Percentiles rank a stretch among this genome's conserved stretches.
These are phyloP conservation scores for Arabidopsis arenosa DNA, from an alignment of 345 rosid species.

Conservation along the genomic window DNA sequence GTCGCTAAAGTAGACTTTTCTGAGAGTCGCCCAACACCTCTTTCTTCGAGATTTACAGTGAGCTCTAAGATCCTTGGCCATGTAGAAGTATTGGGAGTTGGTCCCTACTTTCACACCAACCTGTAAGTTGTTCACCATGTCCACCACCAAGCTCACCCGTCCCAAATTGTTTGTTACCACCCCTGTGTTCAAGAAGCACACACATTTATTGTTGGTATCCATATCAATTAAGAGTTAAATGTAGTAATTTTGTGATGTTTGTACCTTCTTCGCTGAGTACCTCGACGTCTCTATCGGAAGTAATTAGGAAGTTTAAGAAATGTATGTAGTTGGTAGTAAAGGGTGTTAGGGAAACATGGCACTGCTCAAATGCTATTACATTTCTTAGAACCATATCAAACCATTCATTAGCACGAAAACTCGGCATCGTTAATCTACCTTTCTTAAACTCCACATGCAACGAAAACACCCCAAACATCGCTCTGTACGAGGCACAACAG, in stretches of 20 bases:
- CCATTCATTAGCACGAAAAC: not conserved
- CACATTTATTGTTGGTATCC: not conserved
- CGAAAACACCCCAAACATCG: not conserved
- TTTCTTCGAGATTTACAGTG: slow-evolving; percentile 27
- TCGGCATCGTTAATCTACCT: not conserved
- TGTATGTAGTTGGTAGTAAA: not conserved
- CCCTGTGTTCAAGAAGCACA: not conserved
- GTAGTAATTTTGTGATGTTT: not conserved
- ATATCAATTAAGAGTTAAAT: not conserved
- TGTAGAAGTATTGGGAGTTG: not conserved
- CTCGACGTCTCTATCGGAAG: not conserved
- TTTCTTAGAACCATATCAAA: not conserved
- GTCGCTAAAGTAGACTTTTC: slow-evolving; percentile 24
- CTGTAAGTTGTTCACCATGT: slow-evolving; percentile 2
- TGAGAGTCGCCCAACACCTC: slow-evolving; percentile 9
- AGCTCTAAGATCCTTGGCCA: not conserved
- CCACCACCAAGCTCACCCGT: slow-evolving; percentile 9
- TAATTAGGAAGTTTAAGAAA: slow-evolving; percentile 1
- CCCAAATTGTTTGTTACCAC: not conserved
- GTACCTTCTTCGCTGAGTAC: not conserved
- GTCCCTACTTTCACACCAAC: not conserved
- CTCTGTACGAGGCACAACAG: too few relatives aligned
- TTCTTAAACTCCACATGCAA: slow-evolving; percentile 9
- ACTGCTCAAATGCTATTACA: slow-evolving; percentile 16
- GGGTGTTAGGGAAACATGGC: not conserved